Conservation (phyloP, 139 green algal genomes). For the Chlorella ohadii region DNA sequence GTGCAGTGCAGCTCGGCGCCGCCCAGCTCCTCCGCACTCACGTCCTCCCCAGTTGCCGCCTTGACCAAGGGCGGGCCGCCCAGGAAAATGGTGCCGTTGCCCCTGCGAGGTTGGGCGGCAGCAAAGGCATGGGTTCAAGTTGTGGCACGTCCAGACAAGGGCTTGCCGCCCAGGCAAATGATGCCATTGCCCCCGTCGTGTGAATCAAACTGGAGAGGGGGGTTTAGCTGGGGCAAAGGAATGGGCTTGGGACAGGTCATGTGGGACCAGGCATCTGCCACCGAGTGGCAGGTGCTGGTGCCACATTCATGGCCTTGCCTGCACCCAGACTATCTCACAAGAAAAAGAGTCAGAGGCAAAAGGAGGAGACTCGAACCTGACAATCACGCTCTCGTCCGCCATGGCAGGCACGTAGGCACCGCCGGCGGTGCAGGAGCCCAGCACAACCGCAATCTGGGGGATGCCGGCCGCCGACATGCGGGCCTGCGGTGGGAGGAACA, state of each 20-base stretch:
- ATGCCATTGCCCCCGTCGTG: too few relatives aligned
- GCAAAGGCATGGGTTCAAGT: neutral
- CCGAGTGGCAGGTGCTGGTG: too few relatives aligned
- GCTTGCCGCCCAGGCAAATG: too few relatives aligned
- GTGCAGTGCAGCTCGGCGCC: conserved; percentile 88
- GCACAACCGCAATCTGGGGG: conserved; percentile 90
- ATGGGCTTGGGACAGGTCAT: too few relatives aligned
- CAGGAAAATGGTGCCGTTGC: conserved; percentile 86
- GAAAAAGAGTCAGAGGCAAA: neutral
- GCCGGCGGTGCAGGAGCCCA: conserved; percentile 93
- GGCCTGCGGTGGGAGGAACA: conserved; percentile 60
- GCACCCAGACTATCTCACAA: too few relatives aligned
- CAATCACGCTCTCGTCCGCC: conserved; percentile 87
- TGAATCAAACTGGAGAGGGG: too few relatives aligned
- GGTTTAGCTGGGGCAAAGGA: too few relatives aligned
- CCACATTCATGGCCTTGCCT: too few relatives aligned
- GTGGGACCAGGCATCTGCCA: too few relatives aligned
- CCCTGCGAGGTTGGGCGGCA: neutral
- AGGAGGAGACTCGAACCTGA: conserved; percentile 37
- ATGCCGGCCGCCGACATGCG: conserved; percentile 87
- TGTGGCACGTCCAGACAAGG: too few relatives aligned
- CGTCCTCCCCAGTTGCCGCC: conserved; percentile 90
- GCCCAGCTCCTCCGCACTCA: conserved; percentile 92
- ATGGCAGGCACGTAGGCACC: conserved; percentile 85
- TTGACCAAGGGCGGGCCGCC: conserved; percentile 70